Conservation (phyloP, 2,329 filamentous ascomycete genomes). For the Parafenestella ontariensis region DNA sequence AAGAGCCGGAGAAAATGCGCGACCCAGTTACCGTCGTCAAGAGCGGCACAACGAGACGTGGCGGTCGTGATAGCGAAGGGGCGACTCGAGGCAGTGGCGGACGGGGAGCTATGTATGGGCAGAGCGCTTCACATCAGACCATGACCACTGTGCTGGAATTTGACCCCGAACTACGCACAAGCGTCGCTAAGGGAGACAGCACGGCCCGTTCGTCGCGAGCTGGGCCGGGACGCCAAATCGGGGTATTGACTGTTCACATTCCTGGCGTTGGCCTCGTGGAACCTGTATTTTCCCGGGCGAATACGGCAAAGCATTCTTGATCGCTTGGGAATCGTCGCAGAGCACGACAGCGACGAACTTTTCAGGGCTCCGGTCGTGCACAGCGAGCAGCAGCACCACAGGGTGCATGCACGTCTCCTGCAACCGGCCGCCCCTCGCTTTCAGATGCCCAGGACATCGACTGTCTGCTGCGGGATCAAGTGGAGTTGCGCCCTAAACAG, state of each 20-base stretch:
- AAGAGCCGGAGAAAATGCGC: neutral
- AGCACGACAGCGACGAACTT: conserved; percentile 12
- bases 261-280: conserved; percentile 1
- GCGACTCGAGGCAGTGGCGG: conserved; percentile 16
- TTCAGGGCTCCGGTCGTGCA: conserved; percentile 5
- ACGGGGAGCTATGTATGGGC: conserved; percentile 32
- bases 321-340: neutral
- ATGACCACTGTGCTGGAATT: conserved; percentile 36
- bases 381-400: conserved; percentile 9
- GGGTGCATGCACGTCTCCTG: conserved; percentile 21
- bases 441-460: conserved; percentile 9
- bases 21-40: conserved; percentile 3
- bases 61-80: conserved; percentile 15
- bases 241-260: conserved; percentile 7
- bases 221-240: conserved; percentile 16
- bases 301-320: conserved; percentile 9
- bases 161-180: conserved; percentile 37
- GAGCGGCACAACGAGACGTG: conserved; percentile 11
- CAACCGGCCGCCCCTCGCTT: conserved; percentile 14
- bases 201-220: conserved; percentile 29
- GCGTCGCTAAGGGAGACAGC: conserved; percentile 29
- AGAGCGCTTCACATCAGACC: conserved; percentile 17
- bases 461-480: conserved; percentile 18
- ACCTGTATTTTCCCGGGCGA: conserved; percentile 8
- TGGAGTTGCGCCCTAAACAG: conserved; percentile 12